These are phyloP conservation scores for Aspergillus homomorphus DNA, from an alignment of 495 filamentous ascomycete genomes.

Conservation along the genomic window DNA sequence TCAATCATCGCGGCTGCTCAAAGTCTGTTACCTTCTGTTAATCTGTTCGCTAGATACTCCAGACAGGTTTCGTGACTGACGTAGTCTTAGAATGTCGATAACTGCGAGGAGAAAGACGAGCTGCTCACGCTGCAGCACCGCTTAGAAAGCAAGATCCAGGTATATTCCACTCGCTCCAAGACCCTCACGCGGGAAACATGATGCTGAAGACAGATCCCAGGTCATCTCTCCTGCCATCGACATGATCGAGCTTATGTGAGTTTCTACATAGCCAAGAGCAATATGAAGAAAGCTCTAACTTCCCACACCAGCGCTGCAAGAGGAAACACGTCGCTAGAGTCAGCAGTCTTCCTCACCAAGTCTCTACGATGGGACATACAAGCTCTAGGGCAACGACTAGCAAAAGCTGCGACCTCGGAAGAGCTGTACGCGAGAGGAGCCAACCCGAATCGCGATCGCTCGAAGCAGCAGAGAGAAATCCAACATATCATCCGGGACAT, in stretches of 20 bases:
- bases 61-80: slow-evolving; percentile 7
- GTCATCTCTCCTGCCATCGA: slow-evolving; percentile 92
- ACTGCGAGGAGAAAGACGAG: slow-evolving; percentile 64
- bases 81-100: slow-evolving; percentile 55
- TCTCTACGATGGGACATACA: slow-evolving; percentile 86
- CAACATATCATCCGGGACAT: slow-evolving; percentile 72
- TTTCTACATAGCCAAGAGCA: neutral
- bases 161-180: slow-evolving; percentile 30
- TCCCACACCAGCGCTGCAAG: slow-evolving; percentile 63
- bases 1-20: slow-evolving; percentile 76
- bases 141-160: slow-evolving; percentile 79
- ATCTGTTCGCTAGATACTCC: neutral
- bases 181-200: neutral
- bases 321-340: slow-evolving; percentile 92
- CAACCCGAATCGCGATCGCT: slow-evolving; percentile 46
- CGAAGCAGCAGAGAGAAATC: slow-evolving; percentile 57
- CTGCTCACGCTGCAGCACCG: slow-evolving; percentile 68
- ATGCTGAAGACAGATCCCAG: slow-evolving; percentile 32
- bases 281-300: slow-evolving; percentile 5
- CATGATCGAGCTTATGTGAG: slow-evolving; percentile 87
- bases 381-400: slow-evolving; percentile 71
- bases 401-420: slow-evolving; percentile 64
- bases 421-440: slow-evolving; percentile 53
- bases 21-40: slow-evolving; percentile 54
- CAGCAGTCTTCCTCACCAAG: slow-evolving; percentile 82